These are phyloP conservation scores for Penicillium nucicola DNA, from an alignment of 495 filamentous ascomycete genomes.

Conservation along the genomic window DNA sequence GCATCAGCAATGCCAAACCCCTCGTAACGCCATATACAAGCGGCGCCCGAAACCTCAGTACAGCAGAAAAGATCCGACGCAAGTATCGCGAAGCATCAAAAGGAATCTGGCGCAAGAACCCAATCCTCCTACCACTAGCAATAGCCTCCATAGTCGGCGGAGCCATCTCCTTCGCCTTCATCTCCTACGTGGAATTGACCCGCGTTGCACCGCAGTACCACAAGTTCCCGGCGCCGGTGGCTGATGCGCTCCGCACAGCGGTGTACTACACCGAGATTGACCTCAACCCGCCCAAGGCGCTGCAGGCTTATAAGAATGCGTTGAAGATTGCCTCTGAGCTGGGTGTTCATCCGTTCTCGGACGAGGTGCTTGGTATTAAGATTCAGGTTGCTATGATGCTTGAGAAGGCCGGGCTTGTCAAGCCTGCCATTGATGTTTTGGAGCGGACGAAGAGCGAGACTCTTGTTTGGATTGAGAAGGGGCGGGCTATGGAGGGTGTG, in stretches of 20 bases:
- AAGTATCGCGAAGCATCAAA: conserved; percentile 37
- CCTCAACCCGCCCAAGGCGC: conserved; percentile 65
- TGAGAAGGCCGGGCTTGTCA: conserved; percentile 65
- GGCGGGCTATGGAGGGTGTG: conserved; percentile 37
- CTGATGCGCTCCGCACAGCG: conserved; percentile 75
- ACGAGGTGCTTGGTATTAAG: conserved; percentile 87
- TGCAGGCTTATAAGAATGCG: conserved; percentile 78
- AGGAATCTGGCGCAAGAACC: conserved; percentile 48
- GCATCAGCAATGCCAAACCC: conserved; percentile 4
- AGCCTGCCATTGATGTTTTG: conserved; percentile 67
- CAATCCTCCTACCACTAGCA: conserved; percentile 41
- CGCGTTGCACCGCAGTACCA: conserved; percentile 64
- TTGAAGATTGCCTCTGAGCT: conserved; percentile 64
- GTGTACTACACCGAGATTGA: conserved; percentile 80
- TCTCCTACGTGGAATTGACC: conserved; percentile 61
- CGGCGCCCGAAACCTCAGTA: conserved; percentile 19
- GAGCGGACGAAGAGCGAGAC: conserved; percentile 56
- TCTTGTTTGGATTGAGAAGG: conserved; percentile 51
- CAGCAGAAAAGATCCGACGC: conserved; percentile 26
- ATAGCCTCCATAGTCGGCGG: conserved; percentile 49
- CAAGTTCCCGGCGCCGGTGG: conserved; percentile 76
- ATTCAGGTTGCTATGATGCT: conserved; percentile 74
- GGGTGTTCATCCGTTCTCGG: conserved; percentile 79
- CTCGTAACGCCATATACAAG: conserved; percentile 8
- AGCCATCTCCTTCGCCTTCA: conserved; percentile 29